phyloP scores from a whole-genome alignment of 78 protist genomes.

The Chrysochromulina tobinii region DNA sequence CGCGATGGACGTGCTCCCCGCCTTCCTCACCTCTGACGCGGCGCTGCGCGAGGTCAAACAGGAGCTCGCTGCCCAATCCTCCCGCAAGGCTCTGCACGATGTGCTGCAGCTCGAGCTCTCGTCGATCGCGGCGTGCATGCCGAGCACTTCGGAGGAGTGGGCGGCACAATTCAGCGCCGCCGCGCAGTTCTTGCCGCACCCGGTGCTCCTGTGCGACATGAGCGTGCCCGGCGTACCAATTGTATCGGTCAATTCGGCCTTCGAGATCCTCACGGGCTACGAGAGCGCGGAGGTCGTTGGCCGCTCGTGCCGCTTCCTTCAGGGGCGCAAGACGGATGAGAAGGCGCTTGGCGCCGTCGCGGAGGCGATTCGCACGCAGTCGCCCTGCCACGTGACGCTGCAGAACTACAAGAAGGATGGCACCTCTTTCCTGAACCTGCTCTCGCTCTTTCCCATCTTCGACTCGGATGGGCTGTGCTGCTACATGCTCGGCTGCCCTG shows the following conservation, averaged over 20 bases:
- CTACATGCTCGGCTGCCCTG: not conserved
- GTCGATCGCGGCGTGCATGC: no score
- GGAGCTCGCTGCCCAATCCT: no score
- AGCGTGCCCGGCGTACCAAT: not conserved
- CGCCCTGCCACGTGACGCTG: not conserved
- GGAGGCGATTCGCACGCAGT: not conserved
- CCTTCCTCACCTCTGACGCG: no score
- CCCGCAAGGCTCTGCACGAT: no score
- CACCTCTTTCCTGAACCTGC: not conserved
- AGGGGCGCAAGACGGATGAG: slow-evolving; percentile 5
- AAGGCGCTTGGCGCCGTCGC: not conserved
- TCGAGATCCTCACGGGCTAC: slow-evolving; percentile 6
- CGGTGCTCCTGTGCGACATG: not conserved
- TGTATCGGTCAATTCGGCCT: not conserved
- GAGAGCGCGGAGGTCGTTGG: not conserved
- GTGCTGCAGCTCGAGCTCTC: no score
- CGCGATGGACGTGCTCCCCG: no score
- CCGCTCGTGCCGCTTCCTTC: slow-evolving; percentile 43
- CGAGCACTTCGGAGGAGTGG: no score
- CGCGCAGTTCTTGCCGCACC: not conserved
- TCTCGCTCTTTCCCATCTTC: not conserved
- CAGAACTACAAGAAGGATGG: not conserved
- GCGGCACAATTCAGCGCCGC: no score
- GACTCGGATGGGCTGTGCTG: not conserved
- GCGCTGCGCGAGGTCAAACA: no score